phyloP scores from a whole-genome alignment of 2,329 filamentous ascomycete genomes.

The Botryotinia globosa region DNA sequence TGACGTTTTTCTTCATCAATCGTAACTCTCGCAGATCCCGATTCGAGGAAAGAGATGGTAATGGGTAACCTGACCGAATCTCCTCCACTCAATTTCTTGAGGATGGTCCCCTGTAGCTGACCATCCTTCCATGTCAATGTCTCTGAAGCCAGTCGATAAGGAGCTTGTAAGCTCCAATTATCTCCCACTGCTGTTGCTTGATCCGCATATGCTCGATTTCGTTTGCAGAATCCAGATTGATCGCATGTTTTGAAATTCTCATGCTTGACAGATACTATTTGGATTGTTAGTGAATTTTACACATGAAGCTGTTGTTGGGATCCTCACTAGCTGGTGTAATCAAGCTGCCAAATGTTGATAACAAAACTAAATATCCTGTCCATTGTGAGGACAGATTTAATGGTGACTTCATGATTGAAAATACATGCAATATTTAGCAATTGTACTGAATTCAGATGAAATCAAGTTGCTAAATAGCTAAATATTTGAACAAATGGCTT shows the following conservation, averaged over 20 bases:
- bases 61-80: conserved; percentile 78
- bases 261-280: conserved; percentile 79
- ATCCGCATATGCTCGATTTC: conserved; percentile 89
- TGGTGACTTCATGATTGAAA: conserved; percentile 30
- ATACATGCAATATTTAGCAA: conserved; percentile 15
- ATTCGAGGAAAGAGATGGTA: conserved; percentile 83
- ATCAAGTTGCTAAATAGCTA: not conserved
- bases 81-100: conserved; percentile 70
- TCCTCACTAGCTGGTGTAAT: conserved; percentile 62
- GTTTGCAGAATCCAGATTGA: conserved; percentile 95
- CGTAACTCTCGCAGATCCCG: conserved; percentile 80
- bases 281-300: conserved; percentile 20
- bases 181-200: conserved; percentile 61
- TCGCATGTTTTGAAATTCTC: conserved; percentile 96
- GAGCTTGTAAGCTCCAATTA: conserved; percentile 63
- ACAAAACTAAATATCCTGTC: conserved; percentile 60
- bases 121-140: conserved; percentile 76
- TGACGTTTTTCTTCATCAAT: conserved; percentile 89
- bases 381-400: conserved; percentile 55
- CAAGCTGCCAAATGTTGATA: conserved; percentile 58
- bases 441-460: not conserved
- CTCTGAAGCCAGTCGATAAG: conserved; percentile 72
- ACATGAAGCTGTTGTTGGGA: not conserved
- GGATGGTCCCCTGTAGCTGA: conserved; percentile 72
- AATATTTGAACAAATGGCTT: not conserved